Conservation (phyloP, 2,329 filamentous ascomycete species). For the Allantophomopsis lycopodina region DNA sequence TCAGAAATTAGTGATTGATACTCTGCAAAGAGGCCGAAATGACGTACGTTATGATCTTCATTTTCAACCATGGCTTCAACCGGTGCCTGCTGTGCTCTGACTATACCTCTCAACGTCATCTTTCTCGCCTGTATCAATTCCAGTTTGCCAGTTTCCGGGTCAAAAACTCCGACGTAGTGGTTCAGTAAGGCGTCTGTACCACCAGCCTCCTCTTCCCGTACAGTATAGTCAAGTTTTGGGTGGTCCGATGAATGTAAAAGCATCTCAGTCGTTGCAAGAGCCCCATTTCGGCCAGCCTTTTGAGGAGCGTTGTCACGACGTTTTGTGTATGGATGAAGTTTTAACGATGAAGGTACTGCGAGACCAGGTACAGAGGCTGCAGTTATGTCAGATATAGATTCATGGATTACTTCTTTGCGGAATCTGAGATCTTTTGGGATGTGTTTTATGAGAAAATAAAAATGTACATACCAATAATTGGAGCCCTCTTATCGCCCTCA, state of each 20-base stretch:
- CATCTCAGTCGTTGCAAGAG: slow-evolving; percentile 27
- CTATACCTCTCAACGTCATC: slow-evolving; percentile 44
- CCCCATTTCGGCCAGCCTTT: slow-evolving; percentile 9
- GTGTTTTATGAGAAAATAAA: not conserved
- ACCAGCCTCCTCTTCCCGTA: slow-evolving; percentile 32
- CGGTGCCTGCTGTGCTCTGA: slow-evolving; percentile 38
- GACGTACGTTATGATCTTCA: slow-evolving; percentile 6
- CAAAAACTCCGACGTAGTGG: slow-evolving; percentile 52
- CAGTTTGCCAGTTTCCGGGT: slow-evolving; percentile 42
- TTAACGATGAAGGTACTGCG: slow-evolving; percentile 15
- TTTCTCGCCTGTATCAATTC: slow-evolving; percentile 50
- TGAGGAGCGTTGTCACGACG: slow-evolving; percentile 11
- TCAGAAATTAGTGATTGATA: slow-evolving; percentile 5
- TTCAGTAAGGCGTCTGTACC: slow-evolving; percentile 32
- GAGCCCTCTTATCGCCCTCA: slow-evolving; percentile 31
- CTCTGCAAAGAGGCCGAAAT: not conserved
- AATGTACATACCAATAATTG: slow-evolving; percentile 33
- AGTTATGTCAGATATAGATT: not conserved
- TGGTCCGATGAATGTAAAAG: slow-evolving; percentile 44
- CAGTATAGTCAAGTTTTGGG: slow-evolving; percentile 44
- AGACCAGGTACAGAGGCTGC: slow-evolving; percentile 20
- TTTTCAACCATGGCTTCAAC: slow-evolving; percentile 28
- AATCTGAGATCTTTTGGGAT: not conserved
- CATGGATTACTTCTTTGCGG: not conserved
- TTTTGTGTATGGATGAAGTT: slow-evolving; percentile 18